These are phyloP conservation scores for Termitomyces sp. DNA, from an alignment of 768 basidiomycete genomes.

Conservation along the genomic window DNA sequence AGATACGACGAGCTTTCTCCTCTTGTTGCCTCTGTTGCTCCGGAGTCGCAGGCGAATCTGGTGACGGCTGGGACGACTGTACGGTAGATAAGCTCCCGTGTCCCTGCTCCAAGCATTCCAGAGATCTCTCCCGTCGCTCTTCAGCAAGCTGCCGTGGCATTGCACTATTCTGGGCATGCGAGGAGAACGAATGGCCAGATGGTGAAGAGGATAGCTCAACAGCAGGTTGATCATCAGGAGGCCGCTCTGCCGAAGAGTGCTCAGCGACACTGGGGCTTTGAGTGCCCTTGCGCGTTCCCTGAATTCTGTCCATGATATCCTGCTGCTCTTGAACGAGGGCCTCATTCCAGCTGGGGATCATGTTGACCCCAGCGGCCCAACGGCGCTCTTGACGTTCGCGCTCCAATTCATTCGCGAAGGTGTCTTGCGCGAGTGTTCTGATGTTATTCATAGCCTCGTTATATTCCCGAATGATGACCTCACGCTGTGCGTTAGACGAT, in stretches of 20 bases:
- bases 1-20: slow-evolving; percentile 5
- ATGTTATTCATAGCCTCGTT: slow-evolving; percentile 42
- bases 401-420: slow-evolving; percentile 42
- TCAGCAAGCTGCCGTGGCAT: slow-evolving; percentile 1
- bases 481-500: slow-evolving; percentile 28
- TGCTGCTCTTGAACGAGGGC: slow-evolving; percentile 35
- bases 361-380: slow-evolving; percentile 41
- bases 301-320: slow-evolving; percentile 47
- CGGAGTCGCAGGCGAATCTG: not conserved
- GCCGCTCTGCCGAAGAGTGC: not conserved
- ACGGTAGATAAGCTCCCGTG: not conserved
- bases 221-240: not conserved
- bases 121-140: slow-evolving; percentile 4
- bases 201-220: not conserved
- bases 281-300: slow-evolving; percentile 20
- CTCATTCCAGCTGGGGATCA: slow-evolving; percentile 28
- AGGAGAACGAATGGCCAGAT: not conserved
- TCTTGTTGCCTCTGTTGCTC: slow-evolving; percentile 9
- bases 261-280: slow-evolving; percentile 10
- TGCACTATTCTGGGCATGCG: not conserved
- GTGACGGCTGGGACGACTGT: not conserved
- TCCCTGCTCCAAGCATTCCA: slow-evolving; percentile 3
- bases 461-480: slow-evolving; percentile 39
- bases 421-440: slow-evolving; percentile 42
- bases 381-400: slow-evolving; percentile 50